These are phyloP conservation scores for Kodamaea laetipori DNA, from an alignment of 805 yeast genomes.

Conservation along the genomic window DNA sequence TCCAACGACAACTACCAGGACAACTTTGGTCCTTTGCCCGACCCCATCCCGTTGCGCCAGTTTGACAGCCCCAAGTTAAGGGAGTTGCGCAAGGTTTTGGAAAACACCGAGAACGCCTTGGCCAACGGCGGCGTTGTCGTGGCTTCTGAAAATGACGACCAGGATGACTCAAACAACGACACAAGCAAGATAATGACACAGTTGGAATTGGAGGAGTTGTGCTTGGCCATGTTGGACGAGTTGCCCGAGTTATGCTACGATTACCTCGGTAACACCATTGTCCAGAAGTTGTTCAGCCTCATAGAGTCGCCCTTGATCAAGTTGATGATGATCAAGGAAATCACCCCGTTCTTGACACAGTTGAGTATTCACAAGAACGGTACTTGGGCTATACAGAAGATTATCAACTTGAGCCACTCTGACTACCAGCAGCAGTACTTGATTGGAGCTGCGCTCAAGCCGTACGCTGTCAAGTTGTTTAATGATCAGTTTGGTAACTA, in stretches of 20 bases:
- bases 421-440: slow-evolving; percentile 50
- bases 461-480: slow-evolving; percentile 81
- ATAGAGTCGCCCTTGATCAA: slow-evolving; percentile 67
- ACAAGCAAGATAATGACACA: slow-evolving; percentile 34
- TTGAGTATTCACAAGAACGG: slow-evolving; percentile 97
- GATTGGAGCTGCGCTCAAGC: slow-evolving; percentile 70
- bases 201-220: slow-evolving; percentile 75
- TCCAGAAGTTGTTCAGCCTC: slow-evolving; percentile 81
- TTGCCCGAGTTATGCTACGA: slow-evolving; percentile 90
- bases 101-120: slow-evolving; percentile 30
- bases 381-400: slow-evolving; percentile 98
- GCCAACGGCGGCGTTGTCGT: slow-evolving; percentile 9
- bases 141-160: slow-evolving; percentile 9
- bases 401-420: slow-evolving; percentile 68
- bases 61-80: slow-evolving; percentile 88
- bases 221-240: slow-evolving; percentile 82
- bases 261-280: slow-evolving; percentile 93
- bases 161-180: slow-evolving; percentile 14
- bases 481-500: slow-evolving; percentile 97
- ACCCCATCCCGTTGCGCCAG: slow-evolving; percentile 63
- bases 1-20: slow-evolving; percentile 51
- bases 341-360: slow-evolving; percentile 80
- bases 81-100: slow-evolving; percentile 71
- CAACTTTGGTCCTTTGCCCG: slow-evolving; percentile 76
- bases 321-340: slow-evolving; percentile 75